Percentiles rank a stretch among this genome's conserved stretches.
Evolutionary conservation across 176 grass and related monocot genomes (phyloP).

Genomic region (Juncus inflexus): DNA sequence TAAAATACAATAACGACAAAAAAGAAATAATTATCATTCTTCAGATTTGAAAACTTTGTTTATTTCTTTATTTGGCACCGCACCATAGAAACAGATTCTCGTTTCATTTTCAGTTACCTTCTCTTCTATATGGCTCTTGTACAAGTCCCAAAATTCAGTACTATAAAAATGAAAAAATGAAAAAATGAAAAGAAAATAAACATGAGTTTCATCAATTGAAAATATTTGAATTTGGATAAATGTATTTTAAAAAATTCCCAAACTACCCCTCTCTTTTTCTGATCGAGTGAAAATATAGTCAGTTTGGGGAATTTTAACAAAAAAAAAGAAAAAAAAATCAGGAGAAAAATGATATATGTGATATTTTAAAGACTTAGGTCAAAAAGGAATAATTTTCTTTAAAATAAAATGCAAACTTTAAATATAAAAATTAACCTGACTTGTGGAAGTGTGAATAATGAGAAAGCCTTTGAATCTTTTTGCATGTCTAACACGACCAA

Average conservation of each 20-base stretch:
- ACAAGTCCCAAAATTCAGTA: conserved; percentile 88
- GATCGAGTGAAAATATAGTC: too few relatives aligned
- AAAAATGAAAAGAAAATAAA: neutral
- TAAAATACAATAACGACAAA: too few relatives aligned
- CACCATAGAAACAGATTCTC: conserved; percentile 80
- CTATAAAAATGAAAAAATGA: conserved; percentile 45
- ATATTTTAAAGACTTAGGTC: neutral
- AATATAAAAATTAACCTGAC: conserved; percentile 49
- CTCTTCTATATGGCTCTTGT: conserved; percentile 59
- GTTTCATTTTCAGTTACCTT: conserved; percentile 47
- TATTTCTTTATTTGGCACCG: conserved; percentile 56
- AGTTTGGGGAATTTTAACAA: too few relatives aligned
- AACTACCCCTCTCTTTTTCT: too few relatives aligned
- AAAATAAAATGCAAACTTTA: neutral
- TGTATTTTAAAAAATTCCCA: too few relatives aligned
- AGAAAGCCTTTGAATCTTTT: conserved; percentile 83
- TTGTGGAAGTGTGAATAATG: conserved; percentile 87
- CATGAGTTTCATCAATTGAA: too few relatives aligned
- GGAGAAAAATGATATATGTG: neutral
- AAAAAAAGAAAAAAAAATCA: too few relatives aligned
- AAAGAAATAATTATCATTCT: conserved; percentile 13
- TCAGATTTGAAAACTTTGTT: conserved; percentile 39
- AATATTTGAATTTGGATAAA: too few relatives aligned
- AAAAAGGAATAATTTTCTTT: neutral
- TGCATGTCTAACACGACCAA: conserved; percentile 81